Conservation (phyloP, 2,329 filamentous ascomycete genomes). For the Sarocladiaceae sp. region DNA sequence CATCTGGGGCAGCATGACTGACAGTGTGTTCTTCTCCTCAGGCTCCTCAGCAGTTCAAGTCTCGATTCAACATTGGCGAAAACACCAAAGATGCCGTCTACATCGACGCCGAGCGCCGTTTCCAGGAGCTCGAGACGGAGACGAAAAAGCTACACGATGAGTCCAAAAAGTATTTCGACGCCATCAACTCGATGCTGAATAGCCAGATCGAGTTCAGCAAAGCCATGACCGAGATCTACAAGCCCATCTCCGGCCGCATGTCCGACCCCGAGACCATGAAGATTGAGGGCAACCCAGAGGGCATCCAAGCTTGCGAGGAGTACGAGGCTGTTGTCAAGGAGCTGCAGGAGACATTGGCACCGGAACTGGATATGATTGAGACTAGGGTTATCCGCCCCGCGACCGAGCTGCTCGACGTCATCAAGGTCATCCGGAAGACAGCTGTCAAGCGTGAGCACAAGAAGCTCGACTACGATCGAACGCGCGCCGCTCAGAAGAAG, state of each 20-base stretch:
- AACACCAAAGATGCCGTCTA: conserved; percentile 93
- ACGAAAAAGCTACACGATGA: conserved; percentile 97
- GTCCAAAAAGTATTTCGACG: conserved; percentile 93
- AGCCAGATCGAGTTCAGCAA: conserved; percentile 99
- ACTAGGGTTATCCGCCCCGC: conserved; percentile 83
- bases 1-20: no score
- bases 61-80: conserved; percentile 92
- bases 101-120: conserved; percentile 87
- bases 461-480: conserved; percentile 91
- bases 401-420: conserved; percentile 86
- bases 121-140: conserved; percentile 88
- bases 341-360: conserved; percentile 77
- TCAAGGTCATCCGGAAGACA: conserved; percentile 91
- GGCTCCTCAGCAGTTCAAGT: conserved; percentile 88
- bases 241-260: conserved; percentile 91
- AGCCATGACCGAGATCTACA: conserved; percentile 94
- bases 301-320: conserved; percentile 91
- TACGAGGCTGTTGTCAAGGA: conserved; percentile 90
- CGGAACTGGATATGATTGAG: conserved; percentile 97
- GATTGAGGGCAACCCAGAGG: conserved; percentile 81
- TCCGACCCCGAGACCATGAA: conserved; percentile 84
- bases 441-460: conserved; percentile 92
- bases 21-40: conserved; percentile 18
- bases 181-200: conserved; percentile 95
- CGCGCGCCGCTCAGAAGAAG: conserved; percentile 79